Base-by-base conservation (phyloP, 768 basidiomycete genomes). In the Amanita pallidorosea region DNA sequence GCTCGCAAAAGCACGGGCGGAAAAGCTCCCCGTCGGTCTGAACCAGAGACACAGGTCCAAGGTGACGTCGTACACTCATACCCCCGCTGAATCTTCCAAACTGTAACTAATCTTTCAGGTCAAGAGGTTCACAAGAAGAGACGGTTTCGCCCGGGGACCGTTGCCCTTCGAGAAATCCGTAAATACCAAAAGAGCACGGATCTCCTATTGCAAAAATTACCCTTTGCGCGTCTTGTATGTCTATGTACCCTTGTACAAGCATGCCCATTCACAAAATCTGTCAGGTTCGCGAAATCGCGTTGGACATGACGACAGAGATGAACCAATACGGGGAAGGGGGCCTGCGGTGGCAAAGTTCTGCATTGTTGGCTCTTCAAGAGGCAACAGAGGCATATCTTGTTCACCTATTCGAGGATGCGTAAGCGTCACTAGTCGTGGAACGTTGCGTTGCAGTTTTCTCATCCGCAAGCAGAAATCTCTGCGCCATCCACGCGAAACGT, bases 371-470 rank as follows among this genome's bases (percentile, higher is more conserved):
- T 2, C 66, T 99, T 54, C 96, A 99, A 61, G 96, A 99, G 67
- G 96, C 96, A 11, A 91, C 93, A 20, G 93, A 96, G 65, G 91
- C 93, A 12, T 96, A 80, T 60, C 73, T 98, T 15, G 90, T 99
- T 17, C 94, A 98, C 68, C 69, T 98, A 40, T 98, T 99, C 56
- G 96, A 99, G 68, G 96, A 99, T 68, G 92, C 95, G 90, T 97
- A 66, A 72, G 93, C 88, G 29, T 29, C 47, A 43, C 17, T 27
- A 3, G n/a, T 22, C 17, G 15, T 1, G 31, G 29, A 12, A 20
- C 38, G 45, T 33, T 15, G 54, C 53, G 31, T 52, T 49, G 6
- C 40, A 7, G 5, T 49, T n/a, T n/a, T n/a, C 35, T 58, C 40
- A 40, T 22, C 53, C 42, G 18, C 35, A 43, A 18, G 18, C 54